phyloP scores from a whole-genome alignment of 1,139 yeast genomes.

The Yamadazyma diddensiae region DNA sequence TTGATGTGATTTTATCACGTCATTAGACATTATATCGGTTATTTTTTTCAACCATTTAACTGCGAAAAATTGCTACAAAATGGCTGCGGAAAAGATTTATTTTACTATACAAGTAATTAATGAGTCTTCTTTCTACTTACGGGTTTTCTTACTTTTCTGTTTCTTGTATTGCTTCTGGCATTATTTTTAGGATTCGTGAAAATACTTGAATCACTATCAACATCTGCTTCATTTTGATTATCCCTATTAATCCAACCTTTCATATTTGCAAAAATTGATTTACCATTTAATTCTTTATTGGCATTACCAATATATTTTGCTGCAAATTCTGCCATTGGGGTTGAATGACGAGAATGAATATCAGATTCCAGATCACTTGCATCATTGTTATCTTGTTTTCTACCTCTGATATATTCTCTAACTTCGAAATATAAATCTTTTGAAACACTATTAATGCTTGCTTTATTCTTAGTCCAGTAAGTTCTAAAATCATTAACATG shows the following conservation, averaged over 20 bases:
- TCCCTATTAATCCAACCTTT: slow-evolving; percentile 63
- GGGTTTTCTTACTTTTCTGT: slow-evolving; percentile 15
- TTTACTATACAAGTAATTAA: not conserved
- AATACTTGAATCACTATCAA: slow-evolving; percentile 16
- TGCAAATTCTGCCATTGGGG: slow-evolving; percentile 63
- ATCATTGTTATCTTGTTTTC: slow-evolving; percentile 34
- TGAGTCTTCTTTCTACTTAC: slow-evolving; percentile 13
- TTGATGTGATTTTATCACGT: not conserved
- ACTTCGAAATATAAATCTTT: slow-evolving; percentile 82
- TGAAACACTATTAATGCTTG: slow-evolving; percentile 68
- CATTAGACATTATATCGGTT: not conserved
- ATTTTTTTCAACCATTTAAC: not conserved
- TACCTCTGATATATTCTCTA: slow-evolving; percentile 63
- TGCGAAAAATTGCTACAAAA: slow-evolving; percentile 2
- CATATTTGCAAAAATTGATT: slow-evolving; percentile 58
- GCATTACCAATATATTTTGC: slow-evolving; percentile 58
- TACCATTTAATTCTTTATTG: slow-evolving; percentile 40
- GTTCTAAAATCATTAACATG: slow-evolving; percentile 85
- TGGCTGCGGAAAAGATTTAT: too few species aligned
- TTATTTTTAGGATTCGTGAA: slow-evolving; percentile 10
- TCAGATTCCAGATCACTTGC: slow-evolving; percentile 35
- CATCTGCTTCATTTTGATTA: slow-evolving; percentile 21
- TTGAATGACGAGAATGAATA: slow-evolving; percentile 24
- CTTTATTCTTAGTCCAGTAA: slow-evolving; percentile 74
- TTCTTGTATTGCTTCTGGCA: slow-evolving; percentile 5